phyloP scores from a whole-genome alignment of 495 filamentous ascomycete species.

The Trichoderma asperelloides region DNA sequence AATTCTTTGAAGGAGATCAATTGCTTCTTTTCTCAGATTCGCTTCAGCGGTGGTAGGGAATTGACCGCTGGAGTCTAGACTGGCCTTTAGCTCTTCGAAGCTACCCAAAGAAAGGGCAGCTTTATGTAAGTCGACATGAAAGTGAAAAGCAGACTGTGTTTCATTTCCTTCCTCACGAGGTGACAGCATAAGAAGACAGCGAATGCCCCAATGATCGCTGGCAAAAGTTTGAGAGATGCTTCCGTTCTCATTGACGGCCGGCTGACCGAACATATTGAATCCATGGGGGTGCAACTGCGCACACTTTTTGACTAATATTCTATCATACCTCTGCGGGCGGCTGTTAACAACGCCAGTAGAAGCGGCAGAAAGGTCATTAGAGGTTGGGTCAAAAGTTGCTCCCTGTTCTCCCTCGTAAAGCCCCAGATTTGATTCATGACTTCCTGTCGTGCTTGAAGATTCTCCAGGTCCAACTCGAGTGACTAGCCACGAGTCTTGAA shows the following conservation, averaged over 20 bases:
- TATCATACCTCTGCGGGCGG: slow-evolving; percentile 51
- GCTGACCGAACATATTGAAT: slow-evolving; percentile 43
- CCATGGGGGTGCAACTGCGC: slow-evolving; percentile 23
- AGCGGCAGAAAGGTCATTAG: slow-evolving; percentile 40
- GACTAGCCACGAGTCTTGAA: slow-evolving; percentile 36
- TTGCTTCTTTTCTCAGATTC: neutral
- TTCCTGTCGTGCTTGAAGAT: slow-evolving; percentile 17
- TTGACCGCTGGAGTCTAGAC: slow-evolving; percentile 21
- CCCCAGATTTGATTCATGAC: slow-evolving; percentile 10
- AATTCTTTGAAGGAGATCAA: slow-evolving; percentile 31
- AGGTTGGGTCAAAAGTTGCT: slow-evolving; percentile 46
- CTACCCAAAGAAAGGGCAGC: slow-evolving; percentile 17
- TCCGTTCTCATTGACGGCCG: slow-evolving; percentile 14
- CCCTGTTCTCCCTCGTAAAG: slow-evolving; percentile 43
- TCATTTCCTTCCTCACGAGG: slow-evolving; percentile 11
- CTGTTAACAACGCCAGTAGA: slow-evolving; percentile 29
- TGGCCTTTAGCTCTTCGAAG: slow-evolving; percentile 18
- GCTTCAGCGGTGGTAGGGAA: slow-evolving; percentile 36
- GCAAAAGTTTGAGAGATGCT: slow-evolving; percentile 23
- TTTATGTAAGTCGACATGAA: slow-evolving; percentile 16
- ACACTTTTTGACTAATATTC: slow-evolving; percentile 39
- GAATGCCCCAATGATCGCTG: slow-evolving; percentile 50
- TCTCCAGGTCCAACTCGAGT: slow-evolving; percentile 25
- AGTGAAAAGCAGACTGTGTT: neutral
- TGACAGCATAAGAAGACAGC: slow-evolving; percentile 26